Evolutionary conservation across 164 flowering plant species (phyloP).

Genomic region (Malania oleifera): DNA sequence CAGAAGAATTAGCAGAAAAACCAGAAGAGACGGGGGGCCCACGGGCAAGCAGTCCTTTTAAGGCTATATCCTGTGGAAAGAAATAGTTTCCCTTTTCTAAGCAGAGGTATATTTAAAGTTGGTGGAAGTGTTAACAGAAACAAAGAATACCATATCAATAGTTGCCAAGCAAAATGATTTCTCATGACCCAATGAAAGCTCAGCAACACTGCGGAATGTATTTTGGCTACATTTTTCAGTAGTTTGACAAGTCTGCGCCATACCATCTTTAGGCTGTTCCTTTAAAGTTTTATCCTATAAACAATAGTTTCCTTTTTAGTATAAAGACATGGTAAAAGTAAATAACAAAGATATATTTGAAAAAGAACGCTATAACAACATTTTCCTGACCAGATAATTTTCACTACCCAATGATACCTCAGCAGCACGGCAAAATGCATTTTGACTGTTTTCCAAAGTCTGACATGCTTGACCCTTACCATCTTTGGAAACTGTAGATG

Average conservation of each 20-base stretch:
- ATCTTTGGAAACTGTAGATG: not conserved
- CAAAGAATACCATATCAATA: conserved; percentile 63
- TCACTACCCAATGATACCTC: not conserved
- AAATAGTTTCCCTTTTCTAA: not conserved
- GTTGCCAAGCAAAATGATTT: conserved; percentile 24
- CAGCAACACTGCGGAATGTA: conserved; percentile 62
- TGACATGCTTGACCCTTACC: not conserved
- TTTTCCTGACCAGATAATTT: not conserved
- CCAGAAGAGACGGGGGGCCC: conserved; percentile 27
- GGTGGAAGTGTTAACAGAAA: conserved; percentile 2
- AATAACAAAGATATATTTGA: not conserved
- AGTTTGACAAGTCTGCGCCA: conserved; percentile 22
- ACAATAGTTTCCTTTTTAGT: not conserved
- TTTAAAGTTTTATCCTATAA: not conserved
- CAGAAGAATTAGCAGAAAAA: conserved; percentile 29
- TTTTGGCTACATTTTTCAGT: conserved; percentile 43
- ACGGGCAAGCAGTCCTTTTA: conserved; percentile 63
- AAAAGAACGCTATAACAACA: not conserved
- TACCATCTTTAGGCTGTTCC: conserved; percentile 18
- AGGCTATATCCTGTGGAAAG: conserved; percentile 49
- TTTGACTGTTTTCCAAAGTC: not conserved
- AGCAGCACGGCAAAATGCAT: not conserved
- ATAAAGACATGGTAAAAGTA: not conserved
- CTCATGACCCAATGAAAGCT: conserved; percentile 54
- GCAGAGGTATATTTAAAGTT: not conserved